Evolutionary conservation across 2,329 filamentous ascomycete species (phyloP).

Genomic region (Claviceps cyperi): DNA sequence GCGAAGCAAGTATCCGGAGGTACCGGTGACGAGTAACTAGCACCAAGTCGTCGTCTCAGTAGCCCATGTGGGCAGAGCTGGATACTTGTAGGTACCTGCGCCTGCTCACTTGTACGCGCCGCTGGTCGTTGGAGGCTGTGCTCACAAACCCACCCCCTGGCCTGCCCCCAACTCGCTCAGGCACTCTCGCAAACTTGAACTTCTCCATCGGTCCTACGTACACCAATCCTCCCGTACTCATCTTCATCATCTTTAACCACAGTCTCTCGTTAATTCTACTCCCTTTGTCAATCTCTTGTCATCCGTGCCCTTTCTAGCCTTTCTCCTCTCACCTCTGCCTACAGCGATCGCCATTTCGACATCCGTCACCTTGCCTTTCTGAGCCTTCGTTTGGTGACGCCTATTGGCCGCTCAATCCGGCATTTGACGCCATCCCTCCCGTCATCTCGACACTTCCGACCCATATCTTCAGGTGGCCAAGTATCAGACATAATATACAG

Average conservation of each 20-base stretch:
- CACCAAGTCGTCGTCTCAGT: no score
- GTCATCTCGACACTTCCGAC: neutral
- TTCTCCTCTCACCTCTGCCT: neutral
- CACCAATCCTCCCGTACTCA: neutral
- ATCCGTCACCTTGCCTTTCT: neutral
- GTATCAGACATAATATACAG: neutral
- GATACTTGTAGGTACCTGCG: neutral
- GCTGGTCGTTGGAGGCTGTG: neutral
- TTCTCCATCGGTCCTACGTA: neutral
- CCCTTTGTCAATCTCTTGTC: neutral
- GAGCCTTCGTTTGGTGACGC: neutral
- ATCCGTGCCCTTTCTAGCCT: neutral
- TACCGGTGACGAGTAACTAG: no score
- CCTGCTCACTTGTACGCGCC: neutral
- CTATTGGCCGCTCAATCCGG: neutral
- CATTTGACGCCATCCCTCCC: neutral
- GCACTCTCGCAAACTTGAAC: neutral
- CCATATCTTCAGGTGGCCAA: neutral
- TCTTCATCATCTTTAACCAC: neutral
- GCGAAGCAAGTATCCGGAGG: no score
- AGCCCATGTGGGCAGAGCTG: neutral
- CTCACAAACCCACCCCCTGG: neutral
- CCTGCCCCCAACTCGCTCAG: neutral
- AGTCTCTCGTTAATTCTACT: conserved; percentile 5
- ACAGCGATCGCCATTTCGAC: neutral